Evolutionary conservation across 495 filamentous ascomycete species (phyloP), one percentile per base, ranked within the genome.

Genomic region (Neurospora sublineolata): DNA sequence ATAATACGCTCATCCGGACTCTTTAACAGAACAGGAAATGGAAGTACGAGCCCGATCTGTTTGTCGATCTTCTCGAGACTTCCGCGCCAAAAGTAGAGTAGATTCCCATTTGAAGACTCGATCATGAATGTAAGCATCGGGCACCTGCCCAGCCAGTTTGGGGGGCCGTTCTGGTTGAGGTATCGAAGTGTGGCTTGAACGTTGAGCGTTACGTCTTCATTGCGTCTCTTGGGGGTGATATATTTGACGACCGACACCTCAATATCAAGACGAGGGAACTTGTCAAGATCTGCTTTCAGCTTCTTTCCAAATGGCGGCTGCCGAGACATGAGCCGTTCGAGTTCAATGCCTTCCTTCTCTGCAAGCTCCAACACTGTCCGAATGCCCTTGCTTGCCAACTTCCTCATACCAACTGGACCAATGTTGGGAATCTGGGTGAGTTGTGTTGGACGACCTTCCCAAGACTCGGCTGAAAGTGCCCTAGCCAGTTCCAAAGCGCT

Each of bases 351-450:
- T 40, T 94, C 89, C 14, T 86, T 84, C n/a, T 77, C 79, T 67
- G 89, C 90, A 37, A 99, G 82, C n/a, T 84, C 85, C 72, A 92
- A 86, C 12, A 99, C 86, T 37, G 84, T 92, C 27, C 84, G 86
- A 46, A 98, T 87, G 8, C 90, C 90, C 42, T 88, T 88, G 70
- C 84, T 85, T 9, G 89, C 89, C 44, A 97, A 85, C 78, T 94
- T 97, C 38, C 92, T 86, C 44, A 95, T 89, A 7, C 88, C 86
- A 3, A 90, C 93, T 16, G 89, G 83, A 0, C 94, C 96, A 67
- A 97, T 86, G n/a, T 89, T 87, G 4, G 92, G 89, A 10, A 99
- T 86, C 76, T 99, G 95, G 70, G 92, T 94, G 78, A 99, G 87
- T 70, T 97, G 92, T 20, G 90, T 84, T 1, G 93, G 89, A 0